Base-by-base conservation (phyloP, 2,329 filamentous ascomycete genomes). In the Cytospora paraplurivora region DNA sequence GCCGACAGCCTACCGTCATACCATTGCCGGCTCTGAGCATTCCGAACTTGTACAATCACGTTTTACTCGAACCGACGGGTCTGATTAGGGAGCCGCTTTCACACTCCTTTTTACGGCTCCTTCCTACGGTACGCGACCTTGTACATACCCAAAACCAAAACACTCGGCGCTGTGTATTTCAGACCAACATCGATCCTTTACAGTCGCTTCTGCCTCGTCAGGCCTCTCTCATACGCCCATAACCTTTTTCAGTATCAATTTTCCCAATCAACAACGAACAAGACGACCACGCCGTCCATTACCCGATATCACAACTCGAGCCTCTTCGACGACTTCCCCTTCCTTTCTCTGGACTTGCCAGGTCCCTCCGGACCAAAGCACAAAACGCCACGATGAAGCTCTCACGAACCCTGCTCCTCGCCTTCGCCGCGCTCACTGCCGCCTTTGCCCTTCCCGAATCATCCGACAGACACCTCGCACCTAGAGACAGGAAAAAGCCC, bases 361-460 rank as follows among this genome's bases (percentile, higher is more conserved):
- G 44, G n/a, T 19, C 44, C 7, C 41, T 7, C n/a, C 5, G 44
- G 8, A 8, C 7, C 47, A 13, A 19, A 33, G 7, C n/a, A 11
- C n/a, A 15, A 35, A 21, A 11, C 52, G 33, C 27, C 41, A 58
- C 6, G 13, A 66, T 66, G 64, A 63, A 51, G 61, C 41, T 58
- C n/a, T 32, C 56, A 53, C 50, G 55, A 56, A 35, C 64, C 5
- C 27, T 63, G 5, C 34, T 66, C 13, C 49, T 66, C 33, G 21
- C 49, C 12, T 49, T 58, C 27, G 61, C 56, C 15, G 37, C 63
- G 17, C 53, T 54, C 15, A 60, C 61, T 7, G 58, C 61, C 27
- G 41, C 62, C 10, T 34, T 66, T n/a, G 56, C 61, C n/a, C 15
- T 50, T 32, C 44, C 64, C 7, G 49, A 61, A n/a, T 27, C 35